Evolutionary conservation across 2,329 filamentous ascomycete genomes (phyloP).

Genomic region (Curvularia spicifera): DNA sequence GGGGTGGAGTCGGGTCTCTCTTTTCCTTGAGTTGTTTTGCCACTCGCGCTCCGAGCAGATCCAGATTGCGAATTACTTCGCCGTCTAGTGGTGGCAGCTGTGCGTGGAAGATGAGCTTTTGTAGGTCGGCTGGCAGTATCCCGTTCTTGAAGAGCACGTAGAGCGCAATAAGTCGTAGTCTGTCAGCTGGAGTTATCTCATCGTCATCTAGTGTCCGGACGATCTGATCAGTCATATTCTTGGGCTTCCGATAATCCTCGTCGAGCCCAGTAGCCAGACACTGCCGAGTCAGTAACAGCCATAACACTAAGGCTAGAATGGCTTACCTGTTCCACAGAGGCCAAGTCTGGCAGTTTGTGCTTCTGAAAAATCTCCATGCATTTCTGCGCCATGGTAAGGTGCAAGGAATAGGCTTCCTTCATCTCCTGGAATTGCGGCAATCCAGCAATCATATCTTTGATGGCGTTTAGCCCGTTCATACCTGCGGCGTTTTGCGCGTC

Average conservation of each 20-base stretch:
- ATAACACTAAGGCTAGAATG: neutral
- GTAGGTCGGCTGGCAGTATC: constrained; percentile 80
- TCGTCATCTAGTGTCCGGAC: constrained; percentile 89
- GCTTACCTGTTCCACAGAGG: constrained; percentile 78
- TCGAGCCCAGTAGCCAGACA: constrained; percentile 89
- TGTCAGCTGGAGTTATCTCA: constrained; percentile 71
- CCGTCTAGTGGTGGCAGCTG: constrained; percentile 76
- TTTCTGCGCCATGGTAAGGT: constrained; percentile 95
- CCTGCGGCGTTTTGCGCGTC: constrained; percentile 71
- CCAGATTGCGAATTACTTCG: constrained; percentile 76
- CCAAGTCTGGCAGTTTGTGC: constrained; percentile 84
- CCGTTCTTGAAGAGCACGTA: constrained; percentile 89
- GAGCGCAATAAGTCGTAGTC: constrained; percentile 82
- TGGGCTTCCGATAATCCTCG: constrained; percentile 89
- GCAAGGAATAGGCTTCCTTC: constrained; percentile 92
- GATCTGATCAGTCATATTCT: constrained; percentile 84
- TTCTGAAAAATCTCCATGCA: constrained; percentile 93
- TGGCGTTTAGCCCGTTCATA: constrained; percentile 86
- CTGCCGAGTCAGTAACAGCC: constrained; percentile 40
- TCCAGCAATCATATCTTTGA: constrained; percentile 96
- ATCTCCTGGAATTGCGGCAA: constrained; percentile 93
- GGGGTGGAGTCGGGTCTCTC: constrained; percentile 66
- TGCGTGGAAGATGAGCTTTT: constrained; percentile 83
- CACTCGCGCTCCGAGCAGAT: constrained; percentile 78
- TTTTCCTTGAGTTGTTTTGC: constrained; percentile 78